Base-by-base conservation (phyloP, 192 early-diverging fungal genomes). In the Powellomyces hirtus region DNA sequence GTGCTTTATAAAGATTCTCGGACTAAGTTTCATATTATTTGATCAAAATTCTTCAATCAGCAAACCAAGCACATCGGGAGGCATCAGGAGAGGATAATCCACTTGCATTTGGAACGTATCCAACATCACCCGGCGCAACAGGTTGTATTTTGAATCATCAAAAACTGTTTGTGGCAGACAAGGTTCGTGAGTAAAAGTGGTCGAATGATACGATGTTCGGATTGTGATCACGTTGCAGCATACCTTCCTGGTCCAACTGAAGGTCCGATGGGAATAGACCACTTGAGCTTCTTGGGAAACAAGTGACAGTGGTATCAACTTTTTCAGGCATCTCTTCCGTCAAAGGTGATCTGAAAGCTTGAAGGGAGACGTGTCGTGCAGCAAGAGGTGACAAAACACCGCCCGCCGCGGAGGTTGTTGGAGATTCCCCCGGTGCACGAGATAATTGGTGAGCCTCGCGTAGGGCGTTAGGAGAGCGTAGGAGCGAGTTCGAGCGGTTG, bases 41-140 rank as follows among this genome's bases (percentile, higher is more conserved):
- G n/a, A n/a, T 55, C 35, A 66, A 40, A 68, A 66, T 6, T 80
- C 79, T 10, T 80, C 75, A 1, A 55, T 59, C 22, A 80, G 24
- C 20, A 75, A n/a, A 24, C 58, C 64, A n/a, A 40, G 24, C 14
- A 80, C 44, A 24, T 80, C 79, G 29, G 70, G 74, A 29, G 75
- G 76, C 42, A 75, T 64, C 10, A 80, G 26, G 14, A 80, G 58
- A 20, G 79, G 79, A 58, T 73, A 75, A 46, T 80, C 75, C 10
- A 68, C 59, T 59, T 80, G 79, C 33, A 31, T 16, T 49, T 55
- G 68, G 22, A 80, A 38, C n/a, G 65, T 59, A 52, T 75, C 64
- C 27, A 80, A 58, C 49, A 80, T 46, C 2, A 46, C 52, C 35
- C 64, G 56, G 4, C 79, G 24, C 55, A 78, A 75, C 3, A 73